Percentiles rank a stretch among this genome's conserved stretches.
Evolutionary conservation across 2,329 filamentous ascomycete species (phyloP).

Genomic region (Cladobotryum protrusum): DNA sequence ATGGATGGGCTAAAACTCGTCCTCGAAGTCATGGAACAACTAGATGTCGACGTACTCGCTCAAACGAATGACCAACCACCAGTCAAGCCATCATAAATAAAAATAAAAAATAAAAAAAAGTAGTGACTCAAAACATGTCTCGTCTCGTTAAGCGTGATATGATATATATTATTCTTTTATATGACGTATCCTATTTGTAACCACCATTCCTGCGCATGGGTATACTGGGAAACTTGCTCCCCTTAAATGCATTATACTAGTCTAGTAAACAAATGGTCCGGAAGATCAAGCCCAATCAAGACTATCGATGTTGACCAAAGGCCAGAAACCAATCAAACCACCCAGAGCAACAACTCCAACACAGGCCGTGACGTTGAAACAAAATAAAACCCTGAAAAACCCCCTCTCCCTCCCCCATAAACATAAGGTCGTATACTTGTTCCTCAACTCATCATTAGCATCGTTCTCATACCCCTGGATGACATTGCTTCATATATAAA

Average conservation of each 20-base stretch:
- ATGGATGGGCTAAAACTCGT: slow-evolving; percentile 85
- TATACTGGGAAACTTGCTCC: background rate
- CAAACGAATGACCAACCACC: too few species aligned
- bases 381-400: background rate
- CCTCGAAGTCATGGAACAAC: slow-evolving; percentile 80
- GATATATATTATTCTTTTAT: background rate
- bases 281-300: too few species aligned
- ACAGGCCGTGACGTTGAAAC: background rate
- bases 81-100: too few species aligned
- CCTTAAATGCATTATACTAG: slow-evolving; percentile 10
- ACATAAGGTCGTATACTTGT: too few species aligned
- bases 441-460: too few species aligned
- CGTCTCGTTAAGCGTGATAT: too few species aligned
- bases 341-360: slow-evolving; percentile 4
- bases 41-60: slow-evolving; percentile 74
- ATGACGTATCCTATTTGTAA: background rate
- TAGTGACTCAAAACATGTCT: too few species aligned
- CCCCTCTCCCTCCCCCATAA: too few species aligned
- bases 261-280: background rate
- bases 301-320: too few species aligned
- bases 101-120: slow-evolving; percentile 1
- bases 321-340: background rate
- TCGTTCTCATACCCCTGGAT: background rate
- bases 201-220: background rate
- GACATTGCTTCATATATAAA: slow-evolving; percentile 3